Evolutionary conservation across 2,329 filamentous ascomycete species (phyloP).

Genomic region (Ophiostoma australiae): DNA sequence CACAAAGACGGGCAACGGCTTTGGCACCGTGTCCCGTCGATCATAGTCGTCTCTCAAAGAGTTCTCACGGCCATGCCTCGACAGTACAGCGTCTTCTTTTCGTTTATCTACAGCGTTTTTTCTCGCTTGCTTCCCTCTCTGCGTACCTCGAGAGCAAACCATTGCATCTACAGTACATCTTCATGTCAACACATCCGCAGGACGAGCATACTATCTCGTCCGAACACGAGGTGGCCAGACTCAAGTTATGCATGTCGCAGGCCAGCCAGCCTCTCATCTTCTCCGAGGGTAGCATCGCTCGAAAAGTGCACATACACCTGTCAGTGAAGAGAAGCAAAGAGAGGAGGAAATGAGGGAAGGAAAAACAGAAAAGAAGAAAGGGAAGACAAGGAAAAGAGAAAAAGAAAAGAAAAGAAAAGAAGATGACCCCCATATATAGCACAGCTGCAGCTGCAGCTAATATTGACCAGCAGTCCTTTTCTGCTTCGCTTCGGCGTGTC

Average conservation of each 20-base stretch:
- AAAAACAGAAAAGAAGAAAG: too few species aligned
- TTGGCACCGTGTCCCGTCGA: background rate
- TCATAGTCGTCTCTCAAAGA: too few species aligned
- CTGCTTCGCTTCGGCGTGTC: background rate
- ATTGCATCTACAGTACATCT: too few species aligned
- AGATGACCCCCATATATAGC: background rate
- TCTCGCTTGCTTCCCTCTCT: too few species aligned
- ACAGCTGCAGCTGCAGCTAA: background rate
- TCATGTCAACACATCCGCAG: too few species aligned
- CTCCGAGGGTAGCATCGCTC: background rate
- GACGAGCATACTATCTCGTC: too few species aligned
- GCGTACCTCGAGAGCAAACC: too few species aligned
- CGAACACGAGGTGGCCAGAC: too few species aligned
- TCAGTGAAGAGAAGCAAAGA: background rate
- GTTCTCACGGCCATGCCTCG: too few species aligned
- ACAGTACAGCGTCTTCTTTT: too few species aligned
- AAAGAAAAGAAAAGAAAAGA: background rate
- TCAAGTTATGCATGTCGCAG: background rate
- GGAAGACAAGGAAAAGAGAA: background rate
- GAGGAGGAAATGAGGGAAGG: too few species aligned
- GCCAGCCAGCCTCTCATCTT: background rate
- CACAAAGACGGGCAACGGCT: background rate
- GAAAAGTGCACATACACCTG: background rate
- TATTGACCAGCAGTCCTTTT: constrained; percentile 6
- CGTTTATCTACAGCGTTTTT: too few species aligned